Conservation (phyloP, 176 grass and related monocot species). For the Raddia distichophylla region DNA sequence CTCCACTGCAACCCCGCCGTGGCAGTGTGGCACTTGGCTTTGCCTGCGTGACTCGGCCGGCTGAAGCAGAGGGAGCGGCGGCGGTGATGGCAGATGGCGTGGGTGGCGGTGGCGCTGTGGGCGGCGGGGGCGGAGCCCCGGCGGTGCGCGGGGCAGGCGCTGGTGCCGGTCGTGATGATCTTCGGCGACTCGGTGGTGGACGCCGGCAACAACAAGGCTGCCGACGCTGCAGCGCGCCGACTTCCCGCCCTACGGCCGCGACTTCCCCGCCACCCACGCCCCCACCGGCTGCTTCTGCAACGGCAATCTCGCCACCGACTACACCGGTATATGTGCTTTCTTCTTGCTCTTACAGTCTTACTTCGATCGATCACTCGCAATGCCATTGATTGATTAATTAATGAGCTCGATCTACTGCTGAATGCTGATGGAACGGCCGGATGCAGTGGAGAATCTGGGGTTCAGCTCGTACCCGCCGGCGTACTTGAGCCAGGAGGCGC, state of each 20-base stretch:
- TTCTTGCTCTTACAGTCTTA: too few relatives aligned
- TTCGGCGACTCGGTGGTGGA: constrained; percentile 97
- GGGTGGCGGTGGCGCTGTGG: constrained; percentile 30
- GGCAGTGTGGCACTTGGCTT: too few relatives aligned
- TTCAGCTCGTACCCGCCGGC: constrained; percentile 82
- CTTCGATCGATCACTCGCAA: too few relatives aligned
- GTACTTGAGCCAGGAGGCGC: constrained; percentile 74
- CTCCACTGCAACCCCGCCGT: too few relatives aligned
- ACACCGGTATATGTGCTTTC: too few relatives aligned
- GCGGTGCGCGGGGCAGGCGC: constrained; percentile 52
- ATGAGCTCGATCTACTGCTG: too few relatives aligned
- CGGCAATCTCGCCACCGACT: constrained; percentile 96
- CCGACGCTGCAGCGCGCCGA: constrained; percentile 81
- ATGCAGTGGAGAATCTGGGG: constrained; percentile 72
- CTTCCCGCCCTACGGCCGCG: constrained; percentile 93
- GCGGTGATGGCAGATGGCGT: not conserved
- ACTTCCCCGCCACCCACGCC: constrained; percentile 62
- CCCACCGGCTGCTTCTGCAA: constrained; percentile 95
- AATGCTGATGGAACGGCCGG: too few relatives aligned
- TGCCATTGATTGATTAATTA: too few relatives aligned
- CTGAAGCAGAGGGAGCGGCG: not conserved
- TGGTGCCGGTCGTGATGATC: constrained; percentile 90
- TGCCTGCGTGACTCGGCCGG: not conserved
- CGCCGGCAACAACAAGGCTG: constrained; percentile 91
- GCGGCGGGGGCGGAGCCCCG: not conserved